phyloP scores from a whole-genome alignment of 139 green algal species.

The Gonium pectorale region DNA sequence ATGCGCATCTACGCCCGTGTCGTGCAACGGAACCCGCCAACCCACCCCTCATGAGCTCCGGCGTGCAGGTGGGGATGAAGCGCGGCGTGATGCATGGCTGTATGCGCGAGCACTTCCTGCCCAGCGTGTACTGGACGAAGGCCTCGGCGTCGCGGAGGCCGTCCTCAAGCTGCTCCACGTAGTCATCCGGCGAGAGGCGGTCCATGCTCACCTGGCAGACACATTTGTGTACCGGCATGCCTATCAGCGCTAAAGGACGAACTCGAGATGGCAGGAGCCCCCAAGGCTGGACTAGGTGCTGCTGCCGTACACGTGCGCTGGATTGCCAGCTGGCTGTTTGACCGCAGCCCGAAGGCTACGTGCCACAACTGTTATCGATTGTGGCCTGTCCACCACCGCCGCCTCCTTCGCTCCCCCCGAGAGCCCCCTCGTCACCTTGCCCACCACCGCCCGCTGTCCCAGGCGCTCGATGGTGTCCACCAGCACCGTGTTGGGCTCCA shows the following conservation, averaged over 20 bases:
- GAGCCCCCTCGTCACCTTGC: conserved; percentile 72
- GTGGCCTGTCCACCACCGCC: no score
- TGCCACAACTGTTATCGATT: no score
- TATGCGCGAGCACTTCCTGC: conserved; percentile 60
- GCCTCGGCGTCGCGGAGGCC: conserved; percentile 60
- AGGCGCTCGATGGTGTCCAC: conserved; percentile 57
- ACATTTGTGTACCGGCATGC: no score
- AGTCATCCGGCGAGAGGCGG: conserved; percentile 64
- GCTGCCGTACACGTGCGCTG: no score
- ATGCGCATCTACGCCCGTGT: no score
- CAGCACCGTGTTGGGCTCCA: conserved; percentile 60
- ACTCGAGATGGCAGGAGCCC: no score
- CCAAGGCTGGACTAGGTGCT: no score
- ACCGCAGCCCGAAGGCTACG: no score
- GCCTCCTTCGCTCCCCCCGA: no score
- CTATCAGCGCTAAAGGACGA: no score
- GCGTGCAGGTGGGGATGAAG: conserved; percentile 82
- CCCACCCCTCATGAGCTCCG: conserved; percentile 62
- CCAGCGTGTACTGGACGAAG: conserved; percentile 54
- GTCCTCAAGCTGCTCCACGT: conserved; percentile 62
- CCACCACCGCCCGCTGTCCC: conserved; percentile 73
- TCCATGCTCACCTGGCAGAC: conserved; percentile 77
- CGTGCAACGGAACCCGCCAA: no score
- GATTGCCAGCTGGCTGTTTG: no score
- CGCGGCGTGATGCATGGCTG: conserved; percentile 74